Evolutionary conservation across 2,329 filamentous ascomycete genomes (phyloP), one percentile per base, ranked within the genome.

Genomic region (Calonectria honghensis): DNA sequence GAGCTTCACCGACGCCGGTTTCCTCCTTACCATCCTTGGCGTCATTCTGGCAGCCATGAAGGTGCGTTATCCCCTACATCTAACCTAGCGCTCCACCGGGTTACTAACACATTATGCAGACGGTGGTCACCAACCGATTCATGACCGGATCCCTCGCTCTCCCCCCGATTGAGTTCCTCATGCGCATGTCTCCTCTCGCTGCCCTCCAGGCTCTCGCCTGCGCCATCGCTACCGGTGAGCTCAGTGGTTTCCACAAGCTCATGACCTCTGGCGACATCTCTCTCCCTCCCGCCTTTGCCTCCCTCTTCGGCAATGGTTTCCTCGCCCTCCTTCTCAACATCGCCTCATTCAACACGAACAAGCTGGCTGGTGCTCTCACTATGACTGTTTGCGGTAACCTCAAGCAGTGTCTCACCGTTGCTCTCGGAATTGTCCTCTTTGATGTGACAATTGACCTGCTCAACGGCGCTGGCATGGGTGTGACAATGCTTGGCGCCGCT

Each of bases 51-150:
- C 90, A 32, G 87, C 89, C 20, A 77, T 89, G 82, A 93, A 93
- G 86, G 87, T 88, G 82, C 32, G 51, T 51, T 48, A 2, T 48
- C 81, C 74, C 59, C 41, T 24, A 32, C 13, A 32, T 57, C 50
- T 7, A 31, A 27, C 35, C 39, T 10, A n/a, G 31, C 3, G 9
- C n/a, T 14, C 27, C 2, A 14, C 32, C 35, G 16, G 11, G 24
- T 63, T 31, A 50, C 79, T 82, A 67, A 84, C 72, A 20, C 57
- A 6, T 24, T 16, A 18, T 27, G 11, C 69, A 88, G 87, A 93
- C 91, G 1, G 89, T 93, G 41, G 90, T 90, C 37, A 92, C 91
- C 45, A 93, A 93, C 84, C 89, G 90, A 79, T 88, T 93, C 79
- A 92, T 93, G 90, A 93, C 91, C 11, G 91, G 91, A 39, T 87